A percentile compares a stretch with the other conserved stretches of the same genome.
Conservation (phyloP, 352 stramenopile species). For the Plasmopara halstedii region DNA sequence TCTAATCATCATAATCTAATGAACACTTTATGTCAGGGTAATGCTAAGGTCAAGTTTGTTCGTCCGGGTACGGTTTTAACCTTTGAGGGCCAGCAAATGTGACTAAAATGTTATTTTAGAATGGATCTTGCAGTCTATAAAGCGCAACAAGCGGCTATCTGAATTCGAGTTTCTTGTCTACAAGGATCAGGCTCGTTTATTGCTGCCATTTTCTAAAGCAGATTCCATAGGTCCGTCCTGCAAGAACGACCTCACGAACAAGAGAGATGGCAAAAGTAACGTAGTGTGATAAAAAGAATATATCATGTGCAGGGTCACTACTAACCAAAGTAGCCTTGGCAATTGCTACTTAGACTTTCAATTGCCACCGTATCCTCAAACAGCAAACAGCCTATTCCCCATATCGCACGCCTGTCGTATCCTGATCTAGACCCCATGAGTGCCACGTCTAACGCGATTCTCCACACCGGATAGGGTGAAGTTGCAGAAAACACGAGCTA, state of each 20-base stretch:
- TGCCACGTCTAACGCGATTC: conserved; percentile 7
- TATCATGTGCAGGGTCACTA: conserved; percentile 41
- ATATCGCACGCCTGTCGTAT: conserved; percentile 16
- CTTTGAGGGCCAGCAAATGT: too few species aligned
- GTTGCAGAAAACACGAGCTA: conserved; percentile 14
- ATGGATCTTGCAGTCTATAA: conserved; percentile 75
- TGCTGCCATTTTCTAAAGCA: conserved; percentile 13
- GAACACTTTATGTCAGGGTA: conserved; percentile 22
- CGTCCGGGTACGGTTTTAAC: conserved; percentile 48
- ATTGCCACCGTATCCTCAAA: conserved; percentile 18
- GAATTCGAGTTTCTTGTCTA: conserved; percentile 74
- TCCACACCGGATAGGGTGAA: conserved; percentile 14
- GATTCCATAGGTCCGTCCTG: background rate
- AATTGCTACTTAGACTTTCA: background rate
- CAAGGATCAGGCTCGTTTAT: conserved; percentile 32
- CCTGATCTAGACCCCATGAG: conserved; percentile 7
- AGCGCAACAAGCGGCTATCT: conserved; percentile 44
- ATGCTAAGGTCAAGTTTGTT: conserved; percentile 58
- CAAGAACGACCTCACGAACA: background rate
- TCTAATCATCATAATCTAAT: conserved; percentile 1
- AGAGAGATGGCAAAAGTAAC: conserved; percentile 8
- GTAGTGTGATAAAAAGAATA: conserved; percentile 28
- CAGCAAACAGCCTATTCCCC: conserved; percentile 13
- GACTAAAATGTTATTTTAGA: too few species aligned
- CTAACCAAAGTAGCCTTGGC: conserved; percentile 33